phyloP scores from a whole-genome alignment of 176 grass and related monocot species.

The Avena eriantha region DNA sequence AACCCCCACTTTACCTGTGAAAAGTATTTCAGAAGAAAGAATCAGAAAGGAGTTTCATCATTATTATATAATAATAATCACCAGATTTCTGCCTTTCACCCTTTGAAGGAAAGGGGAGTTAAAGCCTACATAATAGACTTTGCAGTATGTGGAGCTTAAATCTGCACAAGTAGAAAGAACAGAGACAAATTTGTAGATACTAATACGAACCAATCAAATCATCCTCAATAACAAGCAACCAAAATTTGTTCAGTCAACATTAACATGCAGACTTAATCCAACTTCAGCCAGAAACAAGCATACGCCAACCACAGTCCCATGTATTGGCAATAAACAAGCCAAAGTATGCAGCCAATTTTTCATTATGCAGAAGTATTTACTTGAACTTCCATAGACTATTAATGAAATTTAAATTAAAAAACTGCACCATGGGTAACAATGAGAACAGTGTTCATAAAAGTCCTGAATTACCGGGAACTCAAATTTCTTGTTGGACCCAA shows the following conservation, averaged over 20 bases:
- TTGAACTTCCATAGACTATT: neutral
- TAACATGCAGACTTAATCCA: neutral
- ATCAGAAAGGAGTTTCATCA: conserved; percentile 8
- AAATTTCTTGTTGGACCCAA: conserved; percentile 86
- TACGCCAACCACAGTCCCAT: neutral
- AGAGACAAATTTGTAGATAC: conserved; percentile 11
- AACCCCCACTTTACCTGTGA: conserved; percentile 89
- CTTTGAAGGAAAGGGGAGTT: neutral
- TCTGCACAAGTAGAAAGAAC: conserved; percentile 10
- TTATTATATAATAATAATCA: neutral
- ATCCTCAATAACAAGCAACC: conserved; percentile 17
- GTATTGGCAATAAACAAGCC: conserved; percentile 13
- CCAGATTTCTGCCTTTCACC: neutral
- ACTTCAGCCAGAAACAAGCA: neutral
- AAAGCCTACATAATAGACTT: conserved; percentile 10
- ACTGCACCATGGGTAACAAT: conserved; percentile 17
- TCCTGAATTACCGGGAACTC: conserved; percentile 82
- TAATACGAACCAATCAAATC: neutral
- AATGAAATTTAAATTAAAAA: conserved; percentile 29
- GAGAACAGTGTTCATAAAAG: conserved; percentile 6
- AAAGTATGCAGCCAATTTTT: conserved; percentile 16
- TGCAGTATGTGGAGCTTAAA: neutral
- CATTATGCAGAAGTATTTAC: conserved; percentile 21
- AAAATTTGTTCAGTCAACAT: conserved; percentile 23
- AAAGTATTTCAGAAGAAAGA: neutral